phyloP scores from a whole-genome alignment of 495 filamentous ascomycete genomes.

The Penicillium flavigenum region DNA sequence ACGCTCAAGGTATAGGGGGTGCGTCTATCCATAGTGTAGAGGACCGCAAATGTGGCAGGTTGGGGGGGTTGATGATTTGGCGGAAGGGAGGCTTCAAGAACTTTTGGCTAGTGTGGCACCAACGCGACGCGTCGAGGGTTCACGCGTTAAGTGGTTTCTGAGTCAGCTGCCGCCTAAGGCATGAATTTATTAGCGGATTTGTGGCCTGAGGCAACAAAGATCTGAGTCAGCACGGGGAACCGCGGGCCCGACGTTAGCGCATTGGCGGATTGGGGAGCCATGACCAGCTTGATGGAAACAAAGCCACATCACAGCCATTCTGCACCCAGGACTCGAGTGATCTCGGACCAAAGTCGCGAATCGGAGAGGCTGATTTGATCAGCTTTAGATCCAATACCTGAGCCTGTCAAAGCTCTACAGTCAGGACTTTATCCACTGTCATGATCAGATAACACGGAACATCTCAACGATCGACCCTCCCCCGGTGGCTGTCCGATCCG shows the following conservation, averaged over 20 bases:
- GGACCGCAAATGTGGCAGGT: constrained; percentile 25
- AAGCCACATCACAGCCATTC: constrained; percentile 25
- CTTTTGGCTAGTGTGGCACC: constrained; percentile 29
- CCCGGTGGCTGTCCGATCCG: constrained; percentile 42
- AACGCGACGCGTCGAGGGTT: constrained; percentile 33
- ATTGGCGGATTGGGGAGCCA: constrained; percentile 40
- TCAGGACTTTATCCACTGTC: constrained; percentile 32
- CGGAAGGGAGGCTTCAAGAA: constrained; percentile 30
- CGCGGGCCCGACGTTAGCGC: constrained; percentile 15
- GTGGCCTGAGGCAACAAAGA: constrained; percentile 16
- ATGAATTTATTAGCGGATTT: neutral
- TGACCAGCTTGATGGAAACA: constrained; percentile 22
- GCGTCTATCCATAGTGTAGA: constrained; percentile 74
- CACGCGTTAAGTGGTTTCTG: constrained; percentile 51
- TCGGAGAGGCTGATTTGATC: neutral
- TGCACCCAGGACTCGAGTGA: constrained; percentile 1
- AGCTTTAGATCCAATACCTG: constrained; percentile 1
- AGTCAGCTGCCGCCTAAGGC: constrained; percentile 7
- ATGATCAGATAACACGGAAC: constrained; percentile 44
- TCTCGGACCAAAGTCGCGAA: constrained; percentile 10
- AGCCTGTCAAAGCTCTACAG: constrained; percentile 5
- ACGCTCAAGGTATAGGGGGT: constrained; percentile 81
- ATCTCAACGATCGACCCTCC: constrained; percentile 28
- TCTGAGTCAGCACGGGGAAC: constrained; percentile 6
- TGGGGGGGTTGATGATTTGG: constrained; percentile 18